phyloP scores from a whole-genome alignment of 177 flowering plant genomes.

The Vitis hybrid region DNA sequence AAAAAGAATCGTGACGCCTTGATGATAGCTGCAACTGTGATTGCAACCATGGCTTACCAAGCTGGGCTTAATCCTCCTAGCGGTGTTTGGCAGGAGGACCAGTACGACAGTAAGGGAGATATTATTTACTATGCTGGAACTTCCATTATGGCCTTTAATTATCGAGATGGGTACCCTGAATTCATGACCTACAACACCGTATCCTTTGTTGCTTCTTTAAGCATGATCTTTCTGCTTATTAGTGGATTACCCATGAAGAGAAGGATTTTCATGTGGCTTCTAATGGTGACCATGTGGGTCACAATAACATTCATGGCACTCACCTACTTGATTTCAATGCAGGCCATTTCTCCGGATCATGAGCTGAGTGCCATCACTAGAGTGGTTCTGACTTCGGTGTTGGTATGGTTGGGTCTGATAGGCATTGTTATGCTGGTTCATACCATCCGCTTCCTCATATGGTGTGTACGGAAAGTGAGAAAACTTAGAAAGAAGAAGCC shows the following conservation, averaged over 20 bases:
- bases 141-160: not conserved
- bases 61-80: not conserved
- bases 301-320: not conserved
- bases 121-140: not conserved
- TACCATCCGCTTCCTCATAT: not conserved
- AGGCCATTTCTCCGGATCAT: not conserved
- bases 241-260: not conserved
- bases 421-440: not conserved
- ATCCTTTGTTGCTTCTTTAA: not conserved
- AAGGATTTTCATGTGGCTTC: not conserved
- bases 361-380: too few relatives aligned
- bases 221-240: not conserved
- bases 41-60: not conserved
- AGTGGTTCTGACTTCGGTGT: not conserved
- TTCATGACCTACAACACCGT: not conserved
- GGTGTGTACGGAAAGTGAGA: not conserved
- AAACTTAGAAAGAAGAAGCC: not conserved
- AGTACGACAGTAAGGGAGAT: too few relatives aligned
- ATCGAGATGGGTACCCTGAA: not conserved
- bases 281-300: conserved; percentile 1
- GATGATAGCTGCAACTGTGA: not conserved
- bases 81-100: not conserved
- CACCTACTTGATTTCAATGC: not conserved
- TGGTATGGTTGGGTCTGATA: not conserved
- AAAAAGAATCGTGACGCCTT: not conserved